Base-by-base conservation (phyloP, 345 rosid genomes). In the Combretum micranthum region DNA sequence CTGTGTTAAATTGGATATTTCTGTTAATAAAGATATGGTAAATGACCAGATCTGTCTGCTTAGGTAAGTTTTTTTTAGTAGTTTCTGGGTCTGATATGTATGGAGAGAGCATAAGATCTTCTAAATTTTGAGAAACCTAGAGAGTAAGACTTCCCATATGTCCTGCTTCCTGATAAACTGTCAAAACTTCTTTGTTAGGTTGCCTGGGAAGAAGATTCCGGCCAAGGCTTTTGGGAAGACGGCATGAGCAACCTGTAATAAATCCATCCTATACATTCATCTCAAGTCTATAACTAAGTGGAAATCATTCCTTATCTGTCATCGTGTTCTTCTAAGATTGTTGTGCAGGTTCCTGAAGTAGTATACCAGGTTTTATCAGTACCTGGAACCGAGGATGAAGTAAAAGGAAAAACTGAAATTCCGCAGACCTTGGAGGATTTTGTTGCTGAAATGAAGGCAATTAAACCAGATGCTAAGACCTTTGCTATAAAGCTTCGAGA, bases 381-480 rank as follows among this genome's bases (percentile, higher is more conserved):
- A 45, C 97, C 97, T 6, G 63, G 81, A 39, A 77, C 66, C 43
- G 67, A 73, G 52, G 86, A 86, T 65, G 99, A 80, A 59, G 54
- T 88, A 18, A 64, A 73, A 70, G 93, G 90, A 73, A 84, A 84
- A 78, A 55, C 78, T 18, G 80, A 80, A 52, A 72, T 88, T 60
- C 99, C 99, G 46, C 97, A 86, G 55, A 77, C 97, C 52, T 70
- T 92, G 20, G 75, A 84, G 59, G 97, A 92, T 32, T 92, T 92
- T 59, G 72, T 83, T 82, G 71, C 77, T 8, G 83, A 86, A 60
- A 64, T 88, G 50, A 92, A 75, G 69, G 69, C 74, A 67, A 65
- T 42, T 67, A 79, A 57, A 66, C 55, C 75, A 50, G 88, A 92
- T 68, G 99, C 97, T 50, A 79, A 70, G 64, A 49, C 85, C n/a